These are phyloP conservation scores for Camellia sinensis DNA, from an alignment of 148 eudicot species.

Conservation along the genomic window DNA sequence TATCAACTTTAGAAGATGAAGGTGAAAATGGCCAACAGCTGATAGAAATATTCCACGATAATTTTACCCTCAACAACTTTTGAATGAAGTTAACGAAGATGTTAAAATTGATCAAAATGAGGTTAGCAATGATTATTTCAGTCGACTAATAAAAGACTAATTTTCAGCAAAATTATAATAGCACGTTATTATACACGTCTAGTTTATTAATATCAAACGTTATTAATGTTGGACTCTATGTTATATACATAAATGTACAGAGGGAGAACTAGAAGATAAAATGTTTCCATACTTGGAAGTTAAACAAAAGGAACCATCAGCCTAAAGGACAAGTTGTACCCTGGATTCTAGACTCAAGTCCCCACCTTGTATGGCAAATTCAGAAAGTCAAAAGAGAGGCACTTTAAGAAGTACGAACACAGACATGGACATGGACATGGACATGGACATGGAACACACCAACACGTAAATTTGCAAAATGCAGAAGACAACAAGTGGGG, in stretches of 20 bases:
- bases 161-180: background rate
- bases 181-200: background rate
- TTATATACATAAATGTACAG: too few relatives aligned
- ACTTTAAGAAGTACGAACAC: too few relatives aligned
- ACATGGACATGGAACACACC: too few relatives aligned
- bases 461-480: too few relatives aligned
- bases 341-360: background rate
- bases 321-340: too few relatives aligned
- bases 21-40: too few relatives aligned
- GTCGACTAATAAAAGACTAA: background rate
- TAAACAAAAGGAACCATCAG: too few relatives aligned
- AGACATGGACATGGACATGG: too few relatives aligned
- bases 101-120: background rate
- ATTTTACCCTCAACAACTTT: background rate
- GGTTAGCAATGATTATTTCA: background rate
- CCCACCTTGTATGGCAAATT: background rate
- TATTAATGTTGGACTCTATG: background rate
- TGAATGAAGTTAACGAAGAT: background rate
- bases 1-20: background rate
- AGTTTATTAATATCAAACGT: background rate
- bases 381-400: background rate
- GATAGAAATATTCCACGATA: background rate
- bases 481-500: too few relatives aligned
- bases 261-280: too few relatives aligned
- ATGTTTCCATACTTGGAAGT: too few relatives aligned